A percentile compares a stretch with the other conserved stretches of the same genome.
These are phyloP conservation scores for Tetrapisispora arboricola DNA, from an alignment of 805 yeast species.

Conservation along the genomic window DNA sequence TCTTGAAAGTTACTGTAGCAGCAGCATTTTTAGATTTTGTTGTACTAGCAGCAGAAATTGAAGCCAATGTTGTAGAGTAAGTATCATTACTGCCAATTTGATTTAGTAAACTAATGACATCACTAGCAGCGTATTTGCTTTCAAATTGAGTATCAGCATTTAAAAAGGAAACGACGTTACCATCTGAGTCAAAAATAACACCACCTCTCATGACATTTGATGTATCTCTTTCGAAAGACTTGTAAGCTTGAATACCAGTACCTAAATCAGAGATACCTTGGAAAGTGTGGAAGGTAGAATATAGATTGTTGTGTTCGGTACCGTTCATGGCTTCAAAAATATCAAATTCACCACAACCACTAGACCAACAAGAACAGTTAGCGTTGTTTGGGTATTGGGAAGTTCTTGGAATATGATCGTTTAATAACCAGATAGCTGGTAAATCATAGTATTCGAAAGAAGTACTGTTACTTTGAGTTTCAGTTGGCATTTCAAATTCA, in stretches of 20 bases:
- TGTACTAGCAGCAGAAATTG: constrained; percentile 29
- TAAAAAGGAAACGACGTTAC: constrained; percentile 48
- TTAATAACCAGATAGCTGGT: constrained; percentile 73
- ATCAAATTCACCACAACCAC: constrained; percentile 75
- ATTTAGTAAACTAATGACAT: constrained; percentile 36
- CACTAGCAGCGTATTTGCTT: constrained; percentile 32
- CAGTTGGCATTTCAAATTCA: constrained; percentile 59
- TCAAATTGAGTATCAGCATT: constrained; percentile 43
- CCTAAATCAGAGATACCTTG: constrained; percentile 53
- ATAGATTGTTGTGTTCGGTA: constrained; percentile 45
- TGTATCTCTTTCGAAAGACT: constrained; percentile 45
- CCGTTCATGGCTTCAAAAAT: constrained; percentile 63
- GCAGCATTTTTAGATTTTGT: constrained; percentile 21
- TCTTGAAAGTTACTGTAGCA: constrained; percentile 4
- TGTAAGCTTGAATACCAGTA: constrained; percentile 46
- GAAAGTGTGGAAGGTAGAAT: constrained; percentile 63
- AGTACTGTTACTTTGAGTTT: constrained; percentile 31
- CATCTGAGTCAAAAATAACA: constrained; percentile 52
- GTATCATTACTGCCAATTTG: constrained; percentile 1
- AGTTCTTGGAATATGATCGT: constrained; percentile 65
- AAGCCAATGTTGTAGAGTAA: constrained; percentile 24
- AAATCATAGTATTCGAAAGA: constrained; percentile 37
- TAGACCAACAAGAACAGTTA: constrained; percentile 66
- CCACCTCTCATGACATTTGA: constrained; percentile 52
- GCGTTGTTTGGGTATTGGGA: constrained; percentile 51